Conservation (phyloP, 352 stramenopile genomes). For the Sclerospora graminicola region DNA sequence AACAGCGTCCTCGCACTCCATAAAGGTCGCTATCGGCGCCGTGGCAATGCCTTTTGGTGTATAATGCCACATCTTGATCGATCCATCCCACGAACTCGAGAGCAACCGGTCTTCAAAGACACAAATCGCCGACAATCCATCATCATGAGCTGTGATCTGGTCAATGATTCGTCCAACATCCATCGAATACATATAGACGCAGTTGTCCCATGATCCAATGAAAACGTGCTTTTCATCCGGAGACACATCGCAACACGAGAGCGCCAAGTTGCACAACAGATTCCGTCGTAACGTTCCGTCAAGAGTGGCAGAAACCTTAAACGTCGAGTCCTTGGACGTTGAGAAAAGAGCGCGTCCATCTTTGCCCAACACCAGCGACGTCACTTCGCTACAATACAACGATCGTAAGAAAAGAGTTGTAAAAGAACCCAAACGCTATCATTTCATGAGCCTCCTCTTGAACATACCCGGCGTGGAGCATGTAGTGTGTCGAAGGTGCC, state of each 20-base stretch:
- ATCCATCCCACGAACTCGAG: constrained; percentile 65
- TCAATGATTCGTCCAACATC: constrained; percentile 73
- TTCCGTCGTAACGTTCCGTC: constrained; percentile 56
- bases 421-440: background rate
- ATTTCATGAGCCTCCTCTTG: no score
- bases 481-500: constrained; percentile 51
- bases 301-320: constrained; percentile 62
- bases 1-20: constrained; percentile 70
- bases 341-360: constrained; percentile 61
- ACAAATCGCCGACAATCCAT: constrained; percentile 62
- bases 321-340: constrained; percentile 62
- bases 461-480: constrained; percentile 58
- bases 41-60: constrained; percentile 52
- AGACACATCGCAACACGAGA: constrained; percentile 75
- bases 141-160: constrained; percentile 71
- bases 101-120: constrained; percentile 69
- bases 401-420: background rate
- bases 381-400: constrained; percentile 39
- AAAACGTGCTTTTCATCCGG: constrained; percentile 78
- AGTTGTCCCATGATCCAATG: constrained; percentile 74
- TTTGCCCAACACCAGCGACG: constrained; percentile 48
- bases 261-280: constrained; percentile 60
- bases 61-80: constrained; percentile 77
- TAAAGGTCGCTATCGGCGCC: constrained; percentile 52
- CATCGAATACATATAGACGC: constrained; percentile 84